phyloP scores from a whole-genome alignment of 108 stramenopile genomes.

The Cylindrotheca fusiformis region DNA sequence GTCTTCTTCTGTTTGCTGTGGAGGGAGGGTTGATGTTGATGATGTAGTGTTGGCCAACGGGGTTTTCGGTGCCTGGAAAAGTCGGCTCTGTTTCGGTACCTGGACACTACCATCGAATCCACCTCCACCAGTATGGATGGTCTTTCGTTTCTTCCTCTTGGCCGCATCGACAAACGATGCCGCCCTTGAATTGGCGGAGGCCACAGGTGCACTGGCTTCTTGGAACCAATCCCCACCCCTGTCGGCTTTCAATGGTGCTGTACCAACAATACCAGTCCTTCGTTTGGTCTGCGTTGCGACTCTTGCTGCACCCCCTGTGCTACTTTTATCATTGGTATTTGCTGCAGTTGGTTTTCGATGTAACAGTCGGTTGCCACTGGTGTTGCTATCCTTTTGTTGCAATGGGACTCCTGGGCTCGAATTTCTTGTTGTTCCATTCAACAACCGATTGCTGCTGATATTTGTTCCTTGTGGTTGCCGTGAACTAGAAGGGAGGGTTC shows the following conservation, averaged over 20 bases:
- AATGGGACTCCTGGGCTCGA: too few species aligned
- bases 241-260: background rate
- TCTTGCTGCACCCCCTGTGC: background rate
- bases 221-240: constrained; percentile 23
- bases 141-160: background rate
- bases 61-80: constrained; percentile 20
- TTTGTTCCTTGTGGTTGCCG: too few species aligned
- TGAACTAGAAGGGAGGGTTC: too few species aligned
- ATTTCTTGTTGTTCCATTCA: too few species aligned
- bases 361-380: too few species aligned
- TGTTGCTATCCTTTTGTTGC: too few species aligned
- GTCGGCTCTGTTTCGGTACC: constrained; percentile 57
- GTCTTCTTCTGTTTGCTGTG: background rate
- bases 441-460: too few species aligned
- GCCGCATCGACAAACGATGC: background rate
- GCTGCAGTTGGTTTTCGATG: background rate
- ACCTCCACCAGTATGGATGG: constrained; percentile 8
- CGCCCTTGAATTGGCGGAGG: background rate
- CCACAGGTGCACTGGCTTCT: constrained; percentile 1
- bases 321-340: constrained; percentile 2
- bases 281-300: background rate
- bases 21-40: background rate
- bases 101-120: constrained; percentile 66
- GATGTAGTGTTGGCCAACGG: background rate
- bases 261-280: constrained; percentile 2